Evolutionary conservation across 148 eudicot genomes (phyloP), one percentile per base, ranked within the genome.

Genomic region (Diospyros lotus): DNA sequence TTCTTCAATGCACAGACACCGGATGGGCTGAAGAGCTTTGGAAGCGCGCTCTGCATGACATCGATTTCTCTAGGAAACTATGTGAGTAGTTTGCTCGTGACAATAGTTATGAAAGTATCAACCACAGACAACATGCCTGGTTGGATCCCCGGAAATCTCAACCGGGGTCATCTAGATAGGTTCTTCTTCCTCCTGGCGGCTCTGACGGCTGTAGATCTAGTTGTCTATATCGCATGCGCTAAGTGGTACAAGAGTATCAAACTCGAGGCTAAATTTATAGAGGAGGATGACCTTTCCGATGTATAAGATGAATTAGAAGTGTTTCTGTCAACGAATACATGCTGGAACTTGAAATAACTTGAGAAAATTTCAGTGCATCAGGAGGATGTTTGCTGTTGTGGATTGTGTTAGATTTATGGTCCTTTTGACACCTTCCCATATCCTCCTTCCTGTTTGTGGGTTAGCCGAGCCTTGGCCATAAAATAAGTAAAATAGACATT

Each of bases 31-130:
- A 90, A 93, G 86, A 95, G 97, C 80, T 92, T 95, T 40, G 96
- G 99, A 17, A 90, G 96, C 79, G 97, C 99, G 2, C 94, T 92
- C 10, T 90, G 91, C 73, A 93, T 95, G 95, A 88, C 96, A n/a
- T 92, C 99, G 0, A 92, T 90, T 69, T 90, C 99, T 10, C 88
- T 95, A 0, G 99, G 99, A 60, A 95, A 92, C 80, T 95, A 92
- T 2, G 93, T 88, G 18, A 95, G 97, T 71, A 92, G 88, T 73
- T 73, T 92, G 58, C 78, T 95, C 1, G 97, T 95, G 55, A 82
- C 86, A 0, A 78, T 93, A 18, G 96, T 92, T 6, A 84, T 90
- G 94, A 89, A 86, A 64, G 86, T 95, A 62, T 89, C 97, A 1
- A 88, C 96, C 1, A 81, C 14, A 17, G 90, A 88, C 52, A 73